These are phyloP conservation scores for Candida andamanensis DNA, from an alignment of 805 yeast genomes.

Conservation along the genomic window DNA sequence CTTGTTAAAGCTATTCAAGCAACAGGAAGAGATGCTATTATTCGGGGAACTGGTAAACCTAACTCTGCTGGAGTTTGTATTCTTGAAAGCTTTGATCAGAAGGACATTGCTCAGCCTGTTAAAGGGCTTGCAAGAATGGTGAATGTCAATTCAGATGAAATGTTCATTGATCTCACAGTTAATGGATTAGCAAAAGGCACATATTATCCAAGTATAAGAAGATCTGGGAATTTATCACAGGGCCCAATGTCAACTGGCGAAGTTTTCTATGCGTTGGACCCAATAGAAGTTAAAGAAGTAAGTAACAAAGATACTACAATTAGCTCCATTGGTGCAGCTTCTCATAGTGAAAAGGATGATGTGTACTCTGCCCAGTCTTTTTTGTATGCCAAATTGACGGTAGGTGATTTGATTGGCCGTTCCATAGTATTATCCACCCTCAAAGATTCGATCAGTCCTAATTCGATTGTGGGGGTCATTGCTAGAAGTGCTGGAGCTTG, in stretches of 20 bases:
- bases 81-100: constrained; percentile 61
- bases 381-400: constrained; percentile 39
- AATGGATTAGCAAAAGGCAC: constrained; percentile 63
- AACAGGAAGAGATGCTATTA: constrained; percentile 84
- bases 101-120: constrained; percentile 51
- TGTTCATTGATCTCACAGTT: constrained; percentile 71
- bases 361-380: constrained; percentile 34
- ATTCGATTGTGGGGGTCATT: constrained; percentile 73
- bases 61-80: constrained; percentile 90
- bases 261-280: constrained; percentile 40
- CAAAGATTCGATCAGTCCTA: constrained; percentile 34
- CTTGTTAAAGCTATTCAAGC: constrained; percentile 63
- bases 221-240: constrained; percentile 68
- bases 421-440: constrained; percentile 46
- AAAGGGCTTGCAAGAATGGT: constrained; percentile 87
- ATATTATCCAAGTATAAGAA: constrained; percentile 66
- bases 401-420: constrained; percentile 68
- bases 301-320: constrained; percentile 24
- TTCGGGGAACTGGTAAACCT: constrained; percentile 84
- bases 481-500: constrained; percentile 97
- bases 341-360: constrained; percentile 9
- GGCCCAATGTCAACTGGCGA: constrained; percentile 69
- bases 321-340: constrained; percentile 31
- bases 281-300: constrained; percentile 28
- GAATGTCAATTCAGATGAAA: constrained; percentile 48